Evolutionary conservation across 306 rosid species (phyloP).

Genomic region (Calophaca sinica): DNA sequence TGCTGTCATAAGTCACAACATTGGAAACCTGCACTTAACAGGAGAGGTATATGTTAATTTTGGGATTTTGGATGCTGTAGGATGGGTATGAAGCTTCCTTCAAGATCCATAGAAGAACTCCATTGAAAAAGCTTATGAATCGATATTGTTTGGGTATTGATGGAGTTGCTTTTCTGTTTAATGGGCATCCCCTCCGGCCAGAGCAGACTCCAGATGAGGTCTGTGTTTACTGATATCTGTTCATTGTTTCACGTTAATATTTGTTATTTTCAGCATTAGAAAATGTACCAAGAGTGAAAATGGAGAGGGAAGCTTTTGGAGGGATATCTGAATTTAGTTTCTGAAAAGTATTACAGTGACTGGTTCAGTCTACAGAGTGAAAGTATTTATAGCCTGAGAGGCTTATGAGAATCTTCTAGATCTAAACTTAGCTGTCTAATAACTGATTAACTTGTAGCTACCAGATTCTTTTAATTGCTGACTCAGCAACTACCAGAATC

Average conservation of each 20-base stretch:
- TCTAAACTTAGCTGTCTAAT: too few relatives aligned
- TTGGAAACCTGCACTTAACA: background rate
- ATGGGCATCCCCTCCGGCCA: constrained; percentile 71
- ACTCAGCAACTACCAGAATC: too few relatives aligned
- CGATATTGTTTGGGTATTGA: constrained; percentile 64
- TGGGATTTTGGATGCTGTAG: constrained; percentile 37
- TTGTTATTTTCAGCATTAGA: background rate
- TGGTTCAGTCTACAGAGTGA: too few relatives aligned
- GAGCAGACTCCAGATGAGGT: constrained; percentile 84
- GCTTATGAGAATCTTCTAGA: too few relatives aligned
- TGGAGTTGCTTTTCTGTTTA: constrained; percentile 69
- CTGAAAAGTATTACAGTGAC: too few relatives aligned
- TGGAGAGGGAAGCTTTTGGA: too few relatives aligned
- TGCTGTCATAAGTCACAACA: background rate
- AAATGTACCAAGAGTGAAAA: too few relatives aligned
- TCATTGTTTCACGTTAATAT: background rate
- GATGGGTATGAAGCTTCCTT: constrained; percentile 80
- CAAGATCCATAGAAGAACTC: constrained; percentile 65
- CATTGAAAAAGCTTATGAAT: constrained; percentile 67
- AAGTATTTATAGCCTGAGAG: too few relatives aligned
- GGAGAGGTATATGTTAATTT: background rate
- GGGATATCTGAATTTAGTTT: too few relatives aligned
- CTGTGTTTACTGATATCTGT: background rate
- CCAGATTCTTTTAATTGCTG: too few relatives aligned
- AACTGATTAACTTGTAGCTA: too few relatives aligned